phyloP scores from a whole-genome alignment of 306 rosid genomes.

The Prunus kanzakura region DNA sequence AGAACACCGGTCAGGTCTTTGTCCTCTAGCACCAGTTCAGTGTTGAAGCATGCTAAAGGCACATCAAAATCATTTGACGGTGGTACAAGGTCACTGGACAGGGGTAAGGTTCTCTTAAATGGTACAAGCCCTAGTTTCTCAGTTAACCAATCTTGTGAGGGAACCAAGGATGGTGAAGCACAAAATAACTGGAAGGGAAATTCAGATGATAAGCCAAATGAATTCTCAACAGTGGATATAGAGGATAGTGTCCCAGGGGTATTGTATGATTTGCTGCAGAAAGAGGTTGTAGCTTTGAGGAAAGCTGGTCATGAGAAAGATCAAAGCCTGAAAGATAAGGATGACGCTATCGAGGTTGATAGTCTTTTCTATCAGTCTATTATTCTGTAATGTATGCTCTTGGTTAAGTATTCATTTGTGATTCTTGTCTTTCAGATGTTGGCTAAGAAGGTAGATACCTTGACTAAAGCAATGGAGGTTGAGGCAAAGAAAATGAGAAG shows the following conservation, averaged over 20 bases:
- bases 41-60: constrained; percentile 93
- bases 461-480: constrained; percentile 99
- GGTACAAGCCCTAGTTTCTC: constrained; percentile 68
- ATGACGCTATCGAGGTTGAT: constrained; percentile 91
- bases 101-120: constrained; percentile 77
- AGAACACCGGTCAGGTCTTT: constrained; percentile 67
- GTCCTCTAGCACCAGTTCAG: constrained; percentile 74
- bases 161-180: constrained; percentile 50
- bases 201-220: constrained; percentile 78
- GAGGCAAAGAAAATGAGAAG: constrained; percentile 99
- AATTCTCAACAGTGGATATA: constrained; percentile 51
- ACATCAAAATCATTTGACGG: constrained; percentile 98
- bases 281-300: constrained; percentile 88
- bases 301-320: constrained; percentile 96
- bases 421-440: constrained; percentile 59
- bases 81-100: constrained; percentile 88
- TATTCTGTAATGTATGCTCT: background rate
- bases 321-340: constrained; percentile 96
- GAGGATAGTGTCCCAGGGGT: constrained; percentile 86
- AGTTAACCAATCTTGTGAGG: constrained; percentile 78
- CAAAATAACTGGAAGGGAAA: constrained; percentile 64
- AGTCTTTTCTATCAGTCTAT: constrained; percentile 21
- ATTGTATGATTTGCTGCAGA: constrained; percentile 89
- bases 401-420: constrained; percentile 20
- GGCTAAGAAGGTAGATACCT: constrained; percentile 96